A percentile compares a stretch with the other conserved stretches of the same genome.
Conservation (phyloP, 2,329 filamentous ascomycete genomes). For the Aaosphaeria pasadenensis region DNA sequence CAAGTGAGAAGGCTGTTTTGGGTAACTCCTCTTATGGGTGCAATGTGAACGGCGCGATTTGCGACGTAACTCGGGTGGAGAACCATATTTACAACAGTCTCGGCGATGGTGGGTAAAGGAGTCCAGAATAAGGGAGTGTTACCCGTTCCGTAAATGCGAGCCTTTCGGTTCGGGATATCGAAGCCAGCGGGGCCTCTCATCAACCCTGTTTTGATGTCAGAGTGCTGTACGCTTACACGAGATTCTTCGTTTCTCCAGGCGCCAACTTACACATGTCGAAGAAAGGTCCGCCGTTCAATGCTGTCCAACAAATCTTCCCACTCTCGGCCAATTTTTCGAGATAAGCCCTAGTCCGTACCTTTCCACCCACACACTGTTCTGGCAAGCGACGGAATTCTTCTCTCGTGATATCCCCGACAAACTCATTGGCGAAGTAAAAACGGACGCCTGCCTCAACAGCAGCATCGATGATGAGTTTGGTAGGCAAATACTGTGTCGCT, state of each 20-base stretch:
- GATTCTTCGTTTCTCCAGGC: no score
- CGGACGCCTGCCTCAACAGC: constrained; percentile 30
- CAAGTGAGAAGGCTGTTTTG: constrained; percentile 23
- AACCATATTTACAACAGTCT: constrained; percentile 28
- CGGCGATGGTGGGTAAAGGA: constrained; percentile 21
- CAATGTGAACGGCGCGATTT: constrained; percentile 30
- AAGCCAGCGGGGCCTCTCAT: constrained; percentile 36
- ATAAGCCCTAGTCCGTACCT: constrained; percentile 23
- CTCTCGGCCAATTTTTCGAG: constrained; percentile 19
- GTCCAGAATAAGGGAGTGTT: constrained; percentile 30
- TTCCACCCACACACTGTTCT: constrained; percentile 22
- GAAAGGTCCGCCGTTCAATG: constrained; percentile 34
- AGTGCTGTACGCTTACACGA: no score
- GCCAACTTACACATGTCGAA: constrained; percentile 35
- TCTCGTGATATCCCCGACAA: constrained; percentile 22
- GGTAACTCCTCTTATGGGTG: constrained; percentile 19
- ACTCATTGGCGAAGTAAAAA: constrained; percentile 35
- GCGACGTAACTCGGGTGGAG: constrained; percentile 15
- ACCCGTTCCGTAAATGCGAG: constrained; percentile 35
- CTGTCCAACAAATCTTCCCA: constrained; percentile 25
- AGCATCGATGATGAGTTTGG: constrained; percentile 40
- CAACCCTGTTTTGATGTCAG: constrained; percentile 21
- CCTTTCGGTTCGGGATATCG: constrained; percentile 21
- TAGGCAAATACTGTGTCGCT: constrained; percentile 41
- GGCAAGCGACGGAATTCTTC: constrained; percentile 25